These are phyloP conservation scores for Saccharomyces pastorianus DNA, from an alignment of 1,139 yeast genomes.

Conservation along the genomic window DNA sequence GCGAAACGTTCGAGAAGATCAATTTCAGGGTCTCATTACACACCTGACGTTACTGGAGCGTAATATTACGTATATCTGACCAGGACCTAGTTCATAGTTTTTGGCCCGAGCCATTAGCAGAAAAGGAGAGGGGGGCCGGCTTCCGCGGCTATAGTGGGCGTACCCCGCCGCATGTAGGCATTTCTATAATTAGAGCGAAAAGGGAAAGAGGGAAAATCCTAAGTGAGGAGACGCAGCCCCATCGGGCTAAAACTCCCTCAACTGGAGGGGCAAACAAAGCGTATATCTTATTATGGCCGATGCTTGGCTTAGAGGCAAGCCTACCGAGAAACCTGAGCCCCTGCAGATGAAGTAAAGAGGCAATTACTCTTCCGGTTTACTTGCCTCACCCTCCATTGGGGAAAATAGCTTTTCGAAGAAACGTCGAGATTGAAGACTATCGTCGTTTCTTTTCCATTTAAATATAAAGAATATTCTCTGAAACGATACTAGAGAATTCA, in stretches of 20 bases:
- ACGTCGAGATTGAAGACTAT: neutral
- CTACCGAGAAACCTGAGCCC: neutral
- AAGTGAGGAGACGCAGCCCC: neutral
- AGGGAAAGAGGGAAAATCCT: neutral
- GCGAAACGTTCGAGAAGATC: no score
- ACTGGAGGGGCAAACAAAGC: neutral
- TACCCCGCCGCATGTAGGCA: neutral
- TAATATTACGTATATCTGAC: neutral
- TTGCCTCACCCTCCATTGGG: neutral
- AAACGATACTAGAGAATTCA: neutral
- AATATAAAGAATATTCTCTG: neutral
- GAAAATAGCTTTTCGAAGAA: neutral
- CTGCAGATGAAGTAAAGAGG: slow-evolving; percentile 4
- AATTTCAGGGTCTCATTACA: no score
- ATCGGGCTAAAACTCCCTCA: neutral
- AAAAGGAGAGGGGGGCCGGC: neutral
- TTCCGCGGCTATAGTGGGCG: neutral
- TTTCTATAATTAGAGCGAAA: neutral
- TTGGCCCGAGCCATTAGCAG: neutral
- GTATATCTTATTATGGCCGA: neutral
- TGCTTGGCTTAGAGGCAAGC: neutral
- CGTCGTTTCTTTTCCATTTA: neutral
- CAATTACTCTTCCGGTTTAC: slow-evolving; percentile 23
- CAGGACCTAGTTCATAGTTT: neutral
- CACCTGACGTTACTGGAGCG: neutral